Evolutionary conservation across 192 early-diverging fungal genomes (phyloP).

Genomic region (Chytriomyces confervae): DNA sequence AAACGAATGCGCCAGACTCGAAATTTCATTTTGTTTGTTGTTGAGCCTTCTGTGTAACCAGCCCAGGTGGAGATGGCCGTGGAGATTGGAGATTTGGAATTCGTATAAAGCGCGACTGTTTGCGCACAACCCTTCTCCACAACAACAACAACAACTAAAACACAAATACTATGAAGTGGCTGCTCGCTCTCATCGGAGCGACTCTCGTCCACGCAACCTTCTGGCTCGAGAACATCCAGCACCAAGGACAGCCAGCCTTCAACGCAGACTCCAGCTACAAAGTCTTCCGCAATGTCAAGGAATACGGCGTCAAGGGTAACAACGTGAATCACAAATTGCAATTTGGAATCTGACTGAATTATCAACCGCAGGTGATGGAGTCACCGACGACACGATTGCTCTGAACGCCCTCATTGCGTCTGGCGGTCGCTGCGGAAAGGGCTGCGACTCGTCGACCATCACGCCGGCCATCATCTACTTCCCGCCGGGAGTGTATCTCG

Average conservation of each 20-base stretch:
- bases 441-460: constrained; percentile 44
- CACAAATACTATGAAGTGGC: no score
- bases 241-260: constrained; percentile 2
- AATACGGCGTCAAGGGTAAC: neutral
- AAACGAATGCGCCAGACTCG: no score
- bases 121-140: no score
- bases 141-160: no score
- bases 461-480: constrained; percentile 49
- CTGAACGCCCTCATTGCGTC: constrained; percentile 35
- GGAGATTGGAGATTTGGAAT: no score
- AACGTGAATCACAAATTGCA: no score
- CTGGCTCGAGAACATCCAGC: constrained; percentile 10
- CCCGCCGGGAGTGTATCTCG: constrained; percentile 47
- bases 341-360: neutral
- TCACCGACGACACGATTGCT: constrained; percentile 47
- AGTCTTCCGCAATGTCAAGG: constrained; percentile 38
- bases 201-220: neutral
- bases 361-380: constrained; percentile 46
- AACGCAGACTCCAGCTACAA: constrained; percentile 33
- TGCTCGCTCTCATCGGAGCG: no score
- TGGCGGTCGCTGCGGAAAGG: constrained; percentile 43
- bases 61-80: no score
- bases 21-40: no score
- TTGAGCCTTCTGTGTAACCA: no score
- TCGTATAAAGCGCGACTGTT: no score